These are phyloP conservation scores for Aspergillus candidus DNA, from an alignment of 2,329 filamentous ascomycete species.

Conservation along the genomic window DNA sequence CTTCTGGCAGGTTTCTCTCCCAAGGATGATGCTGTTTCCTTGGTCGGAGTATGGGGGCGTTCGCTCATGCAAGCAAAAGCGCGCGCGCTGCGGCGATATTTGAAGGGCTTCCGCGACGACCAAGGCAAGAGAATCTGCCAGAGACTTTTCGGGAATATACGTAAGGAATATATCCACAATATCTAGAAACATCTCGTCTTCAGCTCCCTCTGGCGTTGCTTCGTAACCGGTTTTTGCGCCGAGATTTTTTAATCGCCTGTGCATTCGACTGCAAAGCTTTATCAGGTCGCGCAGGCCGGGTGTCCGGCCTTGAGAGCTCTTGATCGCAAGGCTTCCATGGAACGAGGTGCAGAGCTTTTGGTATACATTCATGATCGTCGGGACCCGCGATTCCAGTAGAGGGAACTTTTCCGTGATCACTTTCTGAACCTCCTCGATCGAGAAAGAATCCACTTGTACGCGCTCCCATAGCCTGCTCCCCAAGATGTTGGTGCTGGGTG, in stretches of 20 bases:
- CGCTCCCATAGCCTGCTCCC: conserved; percentile 81
- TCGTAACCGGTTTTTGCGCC: conserved; percentile 63
- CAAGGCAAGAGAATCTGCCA: conserved; percentile 49
- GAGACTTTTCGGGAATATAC: conserved; percentile 61
- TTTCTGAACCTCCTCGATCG: conserved; percentile 63
- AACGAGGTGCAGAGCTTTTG: conserved; percentile 37
- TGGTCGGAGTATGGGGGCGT: conserved; percentile 63
- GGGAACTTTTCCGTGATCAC: conserved; percentile 69
- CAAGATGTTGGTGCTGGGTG: conserved; percentile 64
- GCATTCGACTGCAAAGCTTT: conserved; percentile 81
- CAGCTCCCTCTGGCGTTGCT: conserved; percentile 62
- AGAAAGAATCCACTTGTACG: conserved; percentile 62
- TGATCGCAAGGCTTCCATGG: conserved; percentile 33
- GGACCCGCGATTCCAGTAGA: conserved; percentile 53
- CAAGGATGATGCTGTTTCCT: conserved; percentile 55
- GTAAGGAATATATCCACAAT: conserved; percentile 88
- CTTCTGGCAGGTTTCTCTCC: conserved; percentile 56
- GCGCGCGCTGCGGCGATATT: conserved; percentile 71
- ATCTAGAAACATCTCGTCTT: conserved; percentile 87
- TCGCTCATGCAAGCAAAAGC: conserved; percentile 69
- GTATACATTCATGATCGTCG: conserved; percentile 54
- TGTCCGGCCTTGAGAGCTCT: conserved; percentile 46
- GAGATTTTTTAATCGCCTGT: conserved; percentile 53
- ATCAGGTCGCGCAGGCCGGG: conserved; percentile 72
- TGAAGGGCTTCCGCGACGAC: conserved; percentile 82